Evolutionary conservation across 768 basidiomycete genomes (phyloP).

Genomic region (Cyclocybe aegerita): DNA sequence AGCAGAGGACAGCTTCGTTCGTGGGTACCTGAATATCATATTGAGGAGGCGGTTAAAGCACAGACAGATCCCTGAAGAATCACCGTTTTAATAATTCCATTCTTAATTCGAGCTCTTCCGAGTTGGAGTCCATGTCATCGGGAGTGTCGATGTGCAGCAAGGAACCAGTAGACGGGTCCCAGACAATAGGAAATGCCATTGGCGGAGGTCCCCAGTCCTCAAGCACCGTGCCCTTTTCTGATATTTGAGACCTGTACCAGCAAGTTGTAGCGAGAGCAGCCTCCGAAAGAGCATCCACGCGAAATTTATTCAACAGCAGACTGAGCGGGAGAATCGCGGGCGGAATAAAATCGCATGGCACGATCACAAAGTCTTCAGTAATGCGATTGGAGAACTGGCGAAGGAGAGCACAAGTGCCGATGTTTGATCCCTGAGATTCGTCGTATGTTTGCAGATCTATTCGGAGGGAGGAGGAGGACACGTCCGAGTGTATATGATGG

Average conservation of each 20-base stretch:
- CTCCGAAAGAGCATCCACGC: slow-evolving; percentile 65
- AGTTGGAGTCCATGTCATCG: slow-evolving; percentile 64
- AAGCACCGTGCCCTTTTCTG: slow-evolving; percentile 52
- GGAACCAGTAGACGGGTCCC: slow-evolving; percentile 64
- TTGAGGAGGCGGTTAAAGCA: slow-evolving; percentile 3
- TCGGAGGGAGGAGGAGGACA: slow-evolving; percentile 61
- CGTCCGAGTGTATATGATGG: slow-evolving; percentile 82
- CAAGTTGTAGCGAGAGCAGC: slow-evolving; percentile 64
- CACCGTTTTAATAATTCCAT: slow-evolving; percentile 76
- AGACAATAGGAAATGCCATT: slow-evolving; percentile 54
- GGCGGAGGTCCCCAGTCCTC: slow-evolving; percentile 67
- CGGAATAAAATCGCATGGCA: slow-evolving; percentile 90
- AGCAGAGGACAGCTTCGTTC: slow-evolving; percentile 61
- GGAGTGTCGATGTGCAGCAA: slow-evolving; percentile 73
- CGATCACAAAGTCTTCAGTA: slow-evolving; percentile 80
- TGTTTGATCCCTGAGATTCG: slow-evolving; percentile 61
- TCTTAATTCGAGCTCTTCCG: slow-evolving; percentile 70
- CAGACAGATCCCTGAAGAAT: slow-evolving; percentile 9
- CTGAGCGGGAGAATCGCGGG: slow-evolving; percentile 71
- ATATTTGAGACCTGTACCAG: slow-evolving; percentile 53
- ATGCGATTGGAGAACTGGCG: slow-evolving; percentile 77
- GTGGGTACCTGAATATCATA: slow-evolving; percentile 58
- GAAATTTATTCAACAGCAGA: slow-evolving; percentile 77
- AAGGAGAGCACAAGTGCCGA: slow-evolving; percentile 75
- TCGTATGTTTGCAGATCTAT: slow-evolving; percentile 84